These are phyloP conservation scores for Aspergillus pseudotamarii DNA, from an alignment of 2,329 filamentous ascomycete species.

Conservation along the genomic window DNA sequence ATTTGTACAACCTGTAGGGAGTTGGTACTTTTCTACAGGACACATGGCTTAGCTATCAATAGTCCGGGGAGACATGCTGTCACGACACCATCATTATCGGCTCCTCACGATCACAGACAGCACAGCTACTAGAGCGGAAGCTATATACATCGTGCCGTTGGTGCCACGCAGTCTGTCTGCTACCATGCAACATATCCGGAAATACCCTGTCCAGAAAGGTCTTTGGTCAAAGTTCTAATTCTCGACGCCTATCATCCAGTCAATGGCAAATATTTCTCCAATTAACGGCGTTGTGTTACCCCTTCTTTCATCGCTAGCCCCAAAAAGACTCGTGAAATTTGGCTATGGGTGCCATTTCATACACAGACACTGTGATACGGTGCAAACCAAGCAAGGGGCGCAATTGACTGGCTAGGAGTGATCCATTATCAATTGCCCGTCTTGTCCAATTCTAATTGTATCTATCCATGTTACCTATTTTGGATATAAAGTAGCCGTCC, in stretches of 20 bases:
- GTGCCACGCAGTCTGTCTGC: constrained; percentile 9
- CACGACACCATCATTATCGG: neutral
- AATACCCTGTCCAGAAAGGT: neutral
- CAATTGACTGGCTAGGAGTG: neutral
- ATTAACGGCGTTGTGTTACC: constrained; percentile 2
- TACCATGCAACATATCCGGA: neutral
- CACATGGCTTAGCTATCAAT: neutral
- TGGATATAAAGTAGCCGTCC: neutral
- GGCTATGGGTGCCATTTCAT: neutral
- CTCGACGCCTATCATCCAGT: constrained; percentile 7
- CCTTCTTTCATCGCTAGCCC: neutral
- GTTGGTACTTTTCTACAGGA: neutral
- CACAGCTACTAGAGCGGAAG: neutral
- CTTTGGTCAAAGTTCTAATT: constrained; percentile 4
- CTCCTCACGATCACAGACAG: neutral
- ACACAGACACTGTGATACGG: neutral
- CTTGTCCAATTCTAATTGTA: neutral
- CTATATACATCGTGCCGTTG: constrained; percentile 7
- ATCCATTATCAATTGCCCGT: neutral
- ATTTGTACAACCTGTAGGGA: neutral
- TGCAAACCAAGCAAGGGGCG: constrained; percentile 8
- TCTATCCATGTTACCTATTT: neutral
- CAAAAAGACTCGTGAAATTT: neutral
- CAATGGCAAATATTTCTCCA: neutral
- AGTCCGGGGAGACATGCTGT: neutral